Evolutionary conservation across 345 rosid species (phyloP), one percentile per base, ranked within the genome.

Genomic region (Salix udensis): DNA sequence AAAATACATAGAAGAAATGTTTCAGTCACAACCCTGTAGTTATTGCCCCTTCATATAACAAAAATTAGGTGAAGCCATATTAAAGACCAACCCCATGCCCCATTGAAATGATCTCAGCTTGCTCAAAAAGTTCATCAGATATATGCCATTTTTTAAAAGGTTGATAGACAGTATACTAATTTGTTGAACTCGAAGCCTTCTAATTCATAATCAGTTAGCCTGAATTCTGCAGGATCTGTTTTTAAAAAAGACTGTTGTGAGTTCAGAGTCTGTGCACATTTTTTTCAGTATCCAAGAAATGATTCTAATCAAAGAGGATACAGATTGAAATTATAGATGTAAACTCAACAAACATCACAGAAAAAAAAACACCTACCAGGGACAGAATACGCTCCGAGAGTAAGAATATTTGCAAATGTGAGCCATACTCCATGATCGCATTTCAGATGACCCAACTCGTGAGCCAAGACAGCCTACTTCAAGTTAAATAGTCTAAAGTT

Each of bases 391-490:
- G 96, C 98, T 55, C 97, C 98, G 71, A 95, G 88, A 48, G 96
- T 93, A 82, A 95, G 94, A 80, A 93, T 87, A 75, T 91, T 95
- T 65, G 97, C 98, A 84, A 95, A 88, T 15, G 98, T 93, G 74
- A 95, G 97, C 99, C 99, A 95, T 15, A 93, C 93, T 68, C 99
- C 98, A 40, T 93, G 99, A 78, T 95, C 96, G 7, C 99, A 95
- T 83, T 95, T 93, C 72, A 95, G 89, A 88, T 93, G 98, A 34
- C 99, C 99, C 82, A 95, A 86, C 79, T 95, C 99, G 72, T 93
- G 98, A 24, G 97, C 99, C 92, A 95, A 85, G 67, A 95, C 98
- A 81, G 96, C 98, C 99, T 93, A 75, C 19, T 73, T 78, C 75
- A 65, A 75, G 37, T 74, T 23, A 64, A 82, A 76, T 23, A 42